Base-by-base conservation (phyloP, 345 rosid genomes). In the Combretum micranthum region DNA sequence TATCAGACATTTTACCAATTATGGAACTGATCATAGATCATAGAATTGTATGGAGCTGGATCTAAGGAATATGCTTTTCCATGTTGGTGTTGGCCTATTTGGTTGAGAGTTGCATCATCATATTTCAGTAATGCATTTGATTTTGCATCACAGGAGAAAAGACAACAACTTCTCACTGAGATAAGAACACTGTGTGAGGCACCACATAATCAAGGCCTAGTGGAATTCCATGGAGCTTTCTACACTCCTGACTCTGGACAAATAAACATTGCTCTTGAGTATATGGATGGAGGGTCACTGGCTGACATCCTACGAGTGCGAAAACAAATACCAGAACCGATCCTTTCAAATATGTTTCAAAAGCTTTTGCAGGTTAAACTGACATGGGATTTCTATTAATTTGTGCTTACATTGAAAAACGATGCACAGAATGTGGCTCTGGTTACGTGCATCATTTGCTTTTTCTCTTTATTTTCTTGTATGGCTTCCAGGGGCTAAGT, bases 181-280 rank as follows among this genome's bases (percentile, higher is more conserved):
- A 92, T 92, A 77, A 72, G 96, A 65, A 86, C 91, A 16, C 67
- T 92, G 49, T 92, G 98, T 37, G 98, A 92, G 75, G 95, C 96
- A 65, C 95, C 98, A 67, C 83, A 83, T 76, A 76, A 73, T 56
- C 88, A 80, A 74, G 96, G 93, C 67, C 95, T 92, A 15, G 98
- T 92, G 62, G 95, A 92, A 57, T 92, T 88, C 78, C 93, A 88
- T 45, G 95, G 98, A 37, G 98, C 98, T 47, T 92, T 86, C 71
- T 92, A 92, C 69, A 77, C 83, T 72, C 95, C 98, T 0, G 95
- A 86, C 60, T 84, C 96, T 0, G 96, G 98, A 61, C 95, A 88
- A 75, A 92, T 92, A 66, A 92, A 93, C 76, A 88, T 88, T 68
- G 98, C 98, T 60, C 84, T 88, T 64, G 98, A 92, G 70, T 92